These are phyloP conservation scores for Candida tetrigidarum DNA, from an alignment of 1,139 yeast genomes.

Conservation along the genomic window DNA sequence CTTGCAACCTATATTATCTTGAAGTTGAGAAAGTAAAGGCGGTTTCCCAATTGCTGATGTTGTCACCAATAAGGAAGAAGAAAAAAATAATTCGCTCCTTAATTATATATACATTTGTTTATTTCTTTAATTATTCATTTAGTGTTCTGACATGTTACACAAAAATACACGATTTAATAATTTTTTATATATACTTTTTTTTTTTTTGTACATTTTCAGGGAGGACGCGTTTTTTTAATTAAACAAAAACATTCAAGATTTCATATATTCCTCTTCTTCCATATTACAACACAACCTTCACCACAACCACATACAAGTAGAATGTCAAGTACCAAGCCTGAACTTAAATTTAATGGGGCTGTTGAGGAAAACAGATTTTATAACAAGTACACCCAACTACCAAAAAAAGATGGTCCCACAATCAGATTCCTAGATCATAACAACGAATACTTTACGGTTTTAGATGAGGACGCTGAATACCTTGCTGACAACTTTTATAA, in stretches of 20 bases:
- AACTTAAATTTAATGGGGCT: conserved; percentile 68
- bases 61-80: no score
- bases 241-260: not conserved
- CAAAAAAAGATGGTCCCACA: conserved; percentile 50
- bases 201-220: not conserved
- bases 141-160: not conserved
- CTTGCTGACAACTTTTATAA: conserved; percentile 86
- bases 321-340: conserved; percentile 71
- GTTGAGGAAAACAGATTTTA: conserved; percentile 70
- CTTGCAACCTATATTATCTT: conserved; percentile 20
- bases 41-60: no score
- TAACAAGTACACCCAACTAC: conserved; percentile 56
- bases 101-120: not conserved
- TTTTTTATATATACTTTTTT: not conserved
- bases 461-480: conserved; percentile 78
- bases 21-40: conserved; percentile 14
- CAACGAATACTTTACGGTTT: conserved; percentile 72
- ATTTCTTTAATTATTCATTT: not conserved
- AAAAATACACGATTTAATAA: not conserved
- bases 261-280: not conserved
- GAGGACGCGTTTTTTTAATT: not conserved
- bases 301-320: not conserved
- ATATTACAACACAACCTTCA: not conserved
- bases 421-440: conserved; percentile 70
- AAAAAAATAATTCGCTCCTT: no score